Conservation (phyloP, 2,329 filamentous ascomycete species). For the Nemania sp. region DNA sequence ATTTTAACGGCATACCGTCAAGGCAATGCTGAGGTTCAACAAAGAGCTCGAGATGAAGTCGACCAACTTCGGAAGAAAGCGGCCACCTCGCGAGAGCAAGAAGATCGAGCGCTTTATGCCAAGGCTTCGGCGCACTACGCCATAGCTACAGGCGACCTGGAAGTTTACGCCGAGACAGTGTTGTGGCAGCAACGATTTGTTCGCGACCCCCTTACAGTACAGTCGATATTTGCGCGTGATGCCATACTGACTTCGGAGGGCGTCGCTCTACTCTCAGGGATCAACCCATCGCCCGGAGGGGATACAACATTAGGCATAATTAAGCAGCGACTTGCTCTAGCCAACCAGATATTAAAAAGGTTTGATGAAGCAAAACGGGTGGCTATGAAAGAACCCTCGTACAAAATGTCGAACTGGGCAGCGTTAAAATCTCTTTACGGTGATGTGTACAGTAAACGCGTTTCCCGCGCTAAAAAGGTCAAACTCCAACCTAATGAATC, state of each 20-base stretch:
- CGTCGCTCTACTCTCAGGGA: conserved; percentile 31
- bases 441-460: conserved; percentile 26
- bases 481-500: conserved; percentile 21
- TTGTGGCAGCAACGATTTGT: conserved; percentile 36
- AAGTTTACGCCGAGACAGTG: conserved; percentile 31
- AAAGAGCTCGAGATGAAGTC: conserved; percentile 29
- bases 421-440: conserved; percentile 4
- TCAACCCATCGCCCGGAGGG: conserved; percentile 7
- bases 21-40: conserved; percentile 12
- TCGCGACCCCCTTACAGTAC: conserved; percentile 24
- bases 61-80: conserved; percentile 32
- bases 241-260: conserved; percentile 27
- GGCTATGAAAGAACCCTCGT: conserved; percentile 32
- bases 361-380: conserved; percentile 15
- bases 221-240: conserved; percentile 14
- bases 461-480: conserved; percentile 29
- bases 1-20: conserved; percentile 14
- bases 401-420: background rate
- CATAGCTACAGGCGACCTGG: conserved; percentile 31
- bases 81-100: conserved; percentile 22
- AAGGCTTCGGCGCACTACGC: conserved; percentile 31
- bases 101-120: conserved; percentile 31
- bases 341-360: conserved; percentile 25
- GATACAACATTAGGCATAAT: conserved; percentile 15
- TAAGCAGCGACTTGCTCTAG: conserved; percentile 13